Percentiles rank a stretch among this genome's conserved stretches.
phyloP scores from a whole-genome alignment of 768 basidiomycete species.

The Auricularia auricula-judae region DNA sequence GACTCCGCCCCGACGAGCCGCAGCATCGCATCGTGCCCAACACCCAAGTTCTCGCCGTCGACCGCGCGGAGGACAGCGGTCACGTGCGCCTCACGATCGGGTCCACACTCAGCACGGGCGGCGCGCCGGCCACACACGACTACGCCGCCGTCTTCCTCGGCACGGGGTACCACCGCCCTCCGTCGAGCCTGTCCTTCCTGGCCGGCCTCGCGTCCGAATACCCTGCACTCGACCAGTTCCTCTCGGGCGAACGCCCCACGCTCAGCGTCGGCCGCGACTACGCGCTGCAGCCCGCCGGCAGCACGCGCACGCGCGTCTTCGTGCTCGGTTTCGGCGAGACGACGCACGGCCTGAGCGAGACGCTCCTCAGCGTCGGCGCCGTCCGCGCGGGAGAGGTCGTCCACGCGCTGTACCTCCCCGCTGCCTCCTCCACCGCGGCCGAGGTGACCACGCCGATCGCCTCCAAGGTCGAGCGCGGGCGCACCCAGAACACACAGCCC shows the following conservation, averaged over 20 bases:
- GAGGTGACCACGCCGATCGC: neutral
- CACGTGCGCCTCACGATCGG: neutral
- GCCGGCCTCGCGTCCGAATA: neutral
- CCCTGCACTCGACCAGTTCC: neutral
- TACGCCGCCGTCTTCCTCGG: neutral
- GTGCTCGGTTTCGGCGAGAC: slow-evolving; percentile 27
- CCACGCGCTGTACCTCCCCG: slow-evolving; percentile 19
- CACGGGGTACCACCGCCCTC: neutral
- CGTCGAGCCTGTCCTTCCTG: neutral
- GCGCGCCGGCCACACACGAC: neutral
- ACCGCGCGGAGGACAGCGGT: neutral
- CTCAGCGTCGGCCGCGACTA: neutral
- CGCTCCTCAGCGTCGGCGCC: slow-evolving; percentile 34
- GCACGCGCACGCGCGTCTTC: slow-evolving; percentile 18
- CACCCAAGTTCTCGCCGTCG: neutral
- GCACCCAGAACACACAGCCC: neutral
- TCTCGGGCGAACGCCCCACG: neutral
- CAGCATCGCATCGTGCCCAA: neutral
- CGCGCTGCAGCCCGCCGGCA: neutral
- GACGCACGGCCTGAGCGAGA: slow-evolving; percentile 31
- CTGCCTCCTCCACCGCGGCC: neutral
- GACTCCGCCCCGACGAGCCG: neutral
- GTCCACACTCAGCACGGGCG: neutral
- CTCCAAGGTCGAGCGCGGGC: neutral
- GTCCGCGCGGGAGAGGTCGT: slow-evolving; percentile 36